Evolutionary conservation across 2,329 filamentous ascomycete species (phyloP), one percentile per base, ranked within the genome.

Genomic region (Boeremia lycopersici): DNA sequence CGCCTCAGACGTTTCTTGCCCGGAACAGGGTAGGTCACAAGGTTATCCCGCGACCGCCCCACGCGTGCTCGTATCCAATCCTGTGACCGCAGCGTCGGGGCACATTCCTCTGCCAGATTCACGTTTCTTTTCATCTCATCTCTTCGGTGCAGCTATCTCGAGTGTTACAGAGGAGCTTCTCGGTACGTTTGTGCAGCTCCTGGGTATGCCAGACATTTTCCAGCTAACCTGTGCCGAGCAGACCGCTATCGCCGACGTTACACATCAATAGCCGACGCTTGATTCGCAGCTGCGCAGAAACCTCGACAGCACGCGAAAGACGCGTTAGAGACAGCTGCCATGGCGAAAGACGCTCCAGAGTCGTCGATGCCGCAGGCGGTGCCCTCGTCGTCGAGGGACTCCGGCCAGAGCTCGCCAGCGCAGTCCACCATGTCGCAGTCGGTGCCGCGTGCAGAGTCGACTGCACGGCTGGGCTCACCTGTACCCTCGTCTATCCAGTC

Each of bases 401-500:
- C 68, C 15, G 65, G 63, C 30, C 63, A 57, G 10, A 65, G 61
- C 54, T 73, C 72, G 26, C 69, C 70, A 28, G 23, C 51, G 39
- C 51, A 29, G 33, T 60, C 64, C 28, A 38, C 64, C 28, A 38
- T 63, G 25, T 63, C 67, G 39, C 78, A 78, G 26, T 79, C 78
- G 19, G 70, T 78, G 29, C 76, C 76, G 35, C 75, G 81, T 68
- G 82, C 82, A 50, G 77, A 79, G 19, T 82, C 82, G 13, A 84
- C 78, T n/a, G 81, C 80, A 44, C 77, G 82, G 41, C 72, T 85
- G 34, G 82, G 81, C 34, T 84, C 83, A 7, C 82, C 83, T 3
- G 70, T 87, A 29, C 83, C 83, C 6, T 82, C 82, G 23, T 62
- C 71, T 10, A 33, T 64, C 5, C 67, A 58, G 34, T 59, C 42